phyloP scores from a whole-genome alignment of 2,329 filamentous ascomycete species.

The Hirsutella thompsonii region DNA sequence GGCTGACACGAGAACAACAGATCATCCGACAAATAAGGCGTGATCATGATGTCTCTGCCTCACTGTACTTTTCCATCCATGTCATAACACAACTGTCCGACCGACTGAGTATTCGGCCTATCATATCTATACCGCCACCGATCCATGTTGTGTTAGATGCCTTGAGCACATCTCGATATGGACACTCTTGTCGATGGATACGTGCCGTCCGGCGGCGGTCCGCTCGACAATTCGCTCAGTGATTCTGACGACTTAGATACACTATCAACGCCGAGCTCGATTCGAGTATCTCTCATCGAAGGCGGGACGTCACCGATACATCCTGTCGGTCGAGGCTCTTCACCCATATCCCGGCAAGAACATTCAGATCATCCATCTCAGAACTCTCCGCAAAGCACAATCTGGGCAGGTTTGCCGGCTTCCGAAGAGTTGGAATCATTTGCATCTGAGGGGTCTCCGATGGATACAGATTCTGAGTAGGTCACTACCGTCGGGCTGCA shows the following conservation, averaged over 20 bases:
- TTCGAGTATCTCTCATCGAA: background rate
- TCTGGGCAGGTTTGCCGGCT: constrained; percentile 29
- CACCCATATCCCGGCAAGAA: constrained; percentile 15
- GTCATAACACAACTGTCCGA: constrained; percentile 6
- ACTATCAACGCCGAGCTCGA: constrained; percentile 1
- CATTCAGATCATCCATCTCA: constrained; percentile 20
- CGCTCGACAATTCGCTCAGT: background rate
- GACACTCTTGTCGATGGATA: background rate
- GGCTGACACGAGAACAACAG: constrained; percentile 5
- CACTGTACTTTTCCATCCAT: constrained; percentile 11
- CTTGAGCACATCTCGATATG: background rate
- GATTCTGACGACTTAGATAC: constrained; percentile 7
- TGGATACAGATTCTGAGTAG: constrained; percentile 14
- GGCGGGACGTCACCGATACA: background rate
- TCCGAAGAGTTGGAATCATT: constrained; percentile 6
- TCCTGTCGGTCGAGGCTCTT: constrained; percentile 6
- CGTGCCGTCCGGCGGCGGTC: background rate
- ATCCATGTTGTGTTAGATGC: background rate
- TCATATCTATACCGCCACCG: background rate
- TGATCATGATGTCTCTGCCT: constrained; percentile 12
- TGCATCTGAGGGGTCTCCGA: constrained; percentile 7
- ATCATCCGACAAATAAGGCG: background rate
- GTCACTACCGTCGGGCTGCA: constrained; percentile 4
- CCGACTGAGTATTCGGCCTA: background rate
- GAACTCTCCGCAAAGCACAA: constrained; percentile 28